These are phyloP conservation scores for Metarhizium brunneum DNA, from an alignment of 2,329 filamentous ascomycete species.

Conservation along the genomic window DNA sequence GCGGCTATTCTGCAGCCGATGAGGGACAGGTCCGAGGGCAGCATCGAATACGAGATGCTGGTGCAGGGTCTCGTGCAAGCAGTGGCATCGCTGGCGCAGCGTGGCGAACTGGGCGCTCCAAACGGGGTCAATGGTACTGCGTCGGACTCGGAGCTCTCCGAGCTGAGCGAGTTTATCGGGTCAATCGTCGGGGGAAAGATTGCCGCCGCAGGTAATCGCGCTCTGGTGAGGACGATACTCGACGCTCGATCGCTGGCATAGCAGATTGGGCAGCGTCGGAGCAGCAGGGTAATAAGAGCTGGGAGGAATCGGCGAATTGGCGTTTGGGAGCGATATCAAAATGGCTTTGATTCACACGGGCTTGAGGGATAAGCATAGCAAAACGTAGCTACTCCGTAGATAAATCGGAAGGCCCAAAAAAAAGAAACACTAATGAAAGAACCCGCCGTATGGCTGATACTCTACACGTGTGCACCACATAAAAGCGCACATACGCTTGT, in stretches of 20 bases:
- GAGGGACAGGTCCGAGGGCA: conserved; percentile 38
- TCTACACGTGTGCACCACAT: not conserved
- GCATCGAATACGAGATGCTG: conserved; percentile 45
- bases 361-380: not conserved
- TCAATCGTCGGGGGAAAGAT: conserved; percentile 43
- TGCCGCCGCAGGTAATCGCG: conserved; percentile 33
- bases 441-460: not conserved
- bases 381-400: no score
- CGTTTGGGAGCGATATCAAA: conserved; percentile 4
- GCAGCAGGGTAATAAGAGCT: no score
- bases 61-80: conserved; percentile 47
- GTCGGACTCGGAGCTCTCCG: conserved; percentile 28
- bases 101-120: conserved; percentile 18
- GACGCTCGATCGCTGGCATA: conserved; percentile 44
- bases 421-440: not conserved
- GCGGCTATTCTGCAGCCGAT: conserved; percentile 43
- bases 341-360: not conserved
- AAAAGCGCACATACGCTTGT: not conserved
- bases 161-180: conserved; percentile 46
- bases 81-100: conserved; percentile 33
- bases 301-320: conserved; percentile 8
- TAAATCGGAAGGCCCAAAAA: not conserved
- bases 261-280: no score
- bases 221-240: conserved; percentile 40
- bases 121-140: conserved; percentile 31